A percentile compares a stretch with the other conserved stretches of the same genome.
Evolutionary conservation across 225 moss, liverwort and hornwort genomes (phyloP).

Genomic region (Marchantia polymorpha): DNA sequence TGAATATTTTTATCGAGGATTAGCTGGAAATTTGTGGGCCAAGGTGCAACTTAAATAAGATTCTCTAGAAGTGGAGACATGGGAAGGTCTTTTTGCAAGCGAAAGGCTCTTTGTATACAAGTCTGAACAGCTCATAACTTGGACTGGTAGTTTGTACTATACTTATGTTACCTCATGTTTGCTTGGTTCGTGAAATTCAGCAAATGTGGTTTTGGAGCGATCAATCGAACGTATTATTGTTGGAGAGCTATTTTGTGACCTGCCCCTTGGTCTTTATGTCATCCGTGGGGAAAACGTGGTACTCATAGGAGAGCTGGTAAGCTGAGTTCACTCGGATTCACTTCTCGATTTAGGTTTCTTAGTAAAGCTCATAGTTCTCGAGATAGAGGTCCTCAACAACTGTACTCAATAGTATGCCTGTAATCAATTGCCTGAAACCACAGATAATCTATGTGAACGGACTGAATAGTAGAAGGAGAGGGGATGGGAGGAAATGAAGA

Average conservation of each 20-base stretch:
- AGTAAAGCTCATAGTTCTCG: neutral
- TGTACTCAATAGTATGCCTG: neutral
- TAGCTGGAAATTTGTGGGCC: no score
- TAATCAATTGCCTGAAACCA: no score
- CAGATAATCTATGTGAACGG: no score
- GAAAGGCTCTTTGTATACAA: neutral
- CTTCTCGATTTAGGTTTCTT: neutral
- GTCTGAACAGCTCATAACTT: neutral
- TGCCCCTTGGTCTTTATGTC: conserved; percentile 83
- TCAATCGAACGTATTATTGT: conserved; percentile 86
- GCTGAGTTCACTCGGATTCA: neutral
- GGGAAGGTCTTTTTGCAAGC: neutral
- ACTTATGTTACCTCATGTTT: neutral
- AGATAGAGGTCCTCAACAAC: neutral
- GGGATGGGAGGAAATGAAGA: no score
- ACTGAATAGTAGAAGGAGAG: no score
- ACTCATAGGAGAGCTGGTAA: conserved; percentile 94
- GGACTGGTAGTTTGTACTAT: neutral
- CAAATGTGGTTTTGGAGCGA: conserved; percentile 91
- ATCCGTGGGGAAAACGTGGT: conserved; percentile 97
- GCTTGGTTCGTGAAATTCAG: conserved; percentile 30
- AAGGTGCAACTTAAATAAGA: no score
- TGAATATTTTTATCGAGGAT: no score
- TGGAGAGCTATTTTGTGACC: conserved; percentile 86
- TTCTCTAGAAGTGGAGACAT: no score